Evolutionary conservation across 2,329 filamentous ascomycete genomes (phyloP).

Genomic region (Diaporthe nobilis): DNA sequence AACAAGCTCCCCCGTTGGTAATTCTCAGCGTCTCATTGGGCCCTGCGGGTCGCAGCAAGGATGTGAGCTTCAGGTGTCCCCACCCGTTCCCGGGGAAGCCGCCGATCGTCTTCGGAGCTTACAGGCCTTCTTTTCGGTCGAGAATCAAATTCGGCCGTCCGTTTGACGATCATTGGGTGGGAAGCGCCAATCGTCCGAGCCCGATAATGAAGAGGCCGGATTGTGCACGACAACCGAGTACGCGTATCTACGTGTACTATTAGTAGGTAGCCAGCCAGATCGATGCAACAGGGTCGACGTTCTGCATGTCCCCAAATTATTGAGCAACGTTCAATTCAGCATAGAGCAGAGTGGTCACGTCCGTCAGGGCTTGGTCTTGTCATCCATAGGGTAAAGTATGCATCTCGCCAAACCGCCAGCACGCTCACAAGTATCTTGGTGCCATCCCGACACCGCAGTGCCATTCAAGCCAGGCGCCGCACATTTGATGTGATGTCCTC

Average conservation of each 20-base stretch:
- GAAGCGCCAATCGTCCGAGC: background rate
- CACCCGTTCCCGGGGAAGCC: slow-evolving; percentile 21
- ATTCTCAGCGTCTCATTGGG: slow-evolving; percentile 38
- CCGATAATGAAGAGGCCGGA: background rate
- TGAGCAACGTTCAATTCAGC: too few relatives aligned
- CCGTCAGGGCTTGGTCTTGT: too few relatives aligned
- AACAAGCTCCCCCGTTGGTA: slow-evolving; percentile 29
- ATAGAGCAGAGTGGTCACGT: too few relatives aligned
- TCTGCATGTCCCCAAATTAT: background rate
- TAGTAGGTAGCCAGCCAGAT: background rate
- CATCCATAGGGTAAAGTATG: too few relatives aligned
- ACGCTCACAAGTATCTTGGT: background rate
- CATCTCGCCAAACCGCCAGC: too few relatives aligned
- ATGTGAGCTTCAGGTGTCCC: slow-evolving; percentile 1
- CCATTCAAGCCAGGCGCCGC: background rate
- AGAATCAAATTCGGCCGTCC: background rate
- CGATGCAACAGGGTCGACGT: background rate
- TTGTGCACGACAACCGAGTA: too few relatives aligned
- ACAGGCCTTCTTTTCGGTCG: background rate
- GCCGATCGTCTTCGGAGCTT: slow-evolving; percentile 12
- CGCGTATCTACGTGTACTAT: background rate
- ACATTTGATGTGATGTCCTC: background rate
- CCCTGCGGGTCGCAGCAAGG: background rate
- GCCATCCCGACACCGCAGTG: background rate
- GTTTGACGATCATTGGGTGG: background rate